A percentile compares a stretch with the other conserved stretches of the same genome.
Conservation (phyloP, 495 filamentous ascomycete species). For the Venustampulla echinocandica region DNA sequence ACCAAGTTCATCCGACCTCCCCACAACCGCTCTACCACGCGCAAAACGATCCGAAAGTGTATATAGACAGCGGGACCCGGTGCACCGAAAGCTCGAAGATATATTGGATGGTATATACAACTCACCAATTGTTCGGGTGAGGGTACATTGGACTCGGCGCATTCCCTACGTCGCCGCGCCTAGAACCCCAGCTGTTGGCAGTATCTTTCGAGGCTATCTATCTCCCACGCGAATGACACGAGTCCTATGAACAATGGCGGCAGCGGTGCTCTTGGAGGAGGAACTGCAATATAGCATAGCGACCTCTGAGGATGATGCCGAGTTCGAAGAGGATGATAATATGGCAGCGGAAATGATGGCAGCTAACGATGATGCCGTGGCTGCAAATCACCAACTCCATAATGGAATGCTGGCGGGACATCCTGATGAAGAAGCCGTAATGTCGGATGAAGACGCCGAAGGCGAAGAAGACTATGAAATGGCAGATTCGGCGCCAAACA, state of each 20-base stretch:
- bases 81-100: too few species aligned
- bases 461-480: constrained; percentile 27
- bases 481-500: constrained; percentile 19
- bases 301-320: constrained; percentile 36
- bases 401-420: constrained; percentile 30
- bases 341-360: constrained; percentile 37
- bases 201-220: background rate
- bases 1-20: background rate
- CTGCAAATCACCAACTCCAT: constrained; percentile 25
- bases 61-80: too few species aligned
- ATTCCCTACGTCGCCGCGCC: background rate
- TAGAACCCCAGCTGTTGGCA: background rate
- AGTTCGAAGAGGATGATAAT: constrained; percentile 42
- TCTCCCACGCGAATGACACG: constrained; percentile 15
- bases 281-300: constrained; percentile 22
- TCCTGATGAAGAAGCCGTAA: constrained; percentile 26
- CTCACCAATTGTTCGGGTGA: too few species aligned
- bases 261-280: constrained; percentile 22
- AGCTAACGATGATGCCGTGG: constrained; percentile 31
- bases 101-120: too few species aligned
- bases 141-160: background rate
- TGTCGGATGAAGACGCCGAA: constrained; percentile 19
- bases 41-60: constrained; percentile 1
- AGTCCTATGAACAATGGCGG: constrained; percentile 20
- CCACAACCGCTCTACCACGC: background rate